A percentile compares a stretch with the other conserved stretches of the same genome.
phyloP scores from a whole-genome alignment of 805 yeast species.

The Hermanozyma aechmeae region DNA sequence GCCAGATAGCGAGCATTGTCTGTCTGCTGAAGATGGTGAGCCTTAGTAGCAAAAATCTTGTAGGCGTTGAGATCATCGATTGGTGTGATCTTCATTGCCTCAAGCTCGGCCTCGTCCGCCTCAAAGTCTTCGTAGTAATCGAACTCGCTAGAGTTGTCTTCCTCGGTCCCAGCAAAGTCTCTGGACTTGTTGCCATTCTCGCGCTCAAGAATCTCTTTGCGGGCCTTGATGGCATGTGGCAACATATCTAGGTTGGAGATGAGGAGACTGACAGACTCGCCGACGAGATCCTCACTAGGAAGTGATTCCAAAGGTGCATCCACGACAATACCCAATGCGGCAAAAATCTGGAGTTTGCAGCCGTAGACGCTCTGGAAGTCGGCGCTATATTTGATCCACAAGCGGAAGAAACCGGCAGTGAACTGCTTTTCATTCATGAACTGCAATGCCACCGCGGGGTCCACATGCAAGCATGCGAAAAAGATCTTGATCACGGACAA shows the following conservation, averaged over 20 bases:
- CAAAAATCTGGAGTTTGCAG: slow-evolving; percentile 42
- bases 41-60: slow-evolving; percentile 49
- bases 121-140: slow-evolving; percentile 25
- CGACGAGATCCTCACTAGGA: slow-evolving; percentile 23
- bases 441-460: slow-evolving; percentile 27
- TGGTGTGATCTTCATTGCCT: slow-evolving; percentile 74
- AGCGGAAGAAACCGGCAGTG: slow-evolving; percentile 28
- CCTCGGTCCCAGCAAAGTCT: slow-evolving; percentile 15
- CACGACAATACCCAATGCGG: slow-evolving; percentile 30
- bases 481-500: slow-evolving; percentile 34
- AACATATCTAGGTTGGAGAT: slow-evolving; percentile 32
- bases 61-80: slow-evolving; percentile 72
- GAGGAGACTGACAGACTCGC: slow-evolving; percentile 31
- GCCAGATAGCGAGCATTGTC: slow-evolving; percentile 41
- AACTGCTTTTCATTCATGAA: slow-evolving; percentile 28
- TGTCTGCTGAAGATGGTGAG: slow-evolving; percentile 38
- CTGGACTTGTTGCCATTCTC: slow-evolving; percentile 25
- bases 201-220: slow-evolving; percentile 33
- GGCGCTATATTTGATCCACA: slow-evolving; percentile 40
- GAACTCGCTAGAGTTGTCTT: slow-evolving; percentile 22
- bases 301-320: slow-evolving; percentile 20
- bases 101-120: slow-evolving; percentile 67
- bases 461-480: slow-evolving; percentile 30
- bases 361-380: slow-evolving; percentile 47
- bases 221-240: slow-evolving; percentile 41